Percentiles rank a stretch among this genome's conserved stretches.
Evolutionary conservation across 2,329 filamentous ascomycete genomes (phyloP).

Genomic region (Didymella pinodella): DNA sequence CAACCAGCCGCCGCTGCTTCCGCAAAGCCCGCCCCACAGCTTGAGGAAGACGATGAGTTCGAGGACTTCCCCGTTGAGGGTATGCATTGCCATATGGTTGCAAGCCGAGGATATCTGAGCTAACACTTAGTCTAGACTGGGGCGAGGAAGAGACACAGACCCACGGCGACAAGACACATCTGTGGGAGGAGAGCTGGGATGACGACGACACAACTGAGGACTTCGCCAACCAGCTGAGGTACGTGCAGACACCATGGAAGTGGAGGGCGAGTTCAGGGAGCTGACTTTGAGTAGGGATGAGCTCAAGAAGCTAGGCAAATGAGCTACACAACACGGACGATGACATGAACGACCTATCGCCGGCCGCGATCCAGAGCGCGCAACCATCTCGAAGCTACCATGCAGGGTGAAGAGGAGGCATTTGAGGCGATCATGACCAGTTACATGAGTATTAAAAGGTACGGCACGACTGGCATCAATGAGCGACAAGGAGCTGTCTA

Average conservation of each 20-base stretch:
- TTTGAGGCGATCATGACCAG: not conserved
- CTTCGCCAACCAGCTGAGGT: constrained; percentile 95
- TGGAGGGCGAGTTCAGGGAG: not conserved
- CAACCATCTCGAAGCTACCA: not conserved
- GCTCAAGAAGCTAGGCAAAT: constrained; percentile 89
- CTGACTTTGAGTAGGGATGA: constrained; percentile 70
- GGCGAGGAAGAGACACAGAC: constrained; percentile 87
- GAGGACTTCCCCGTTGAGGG: constrained; percentile 98
- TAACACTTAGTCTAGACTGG: constrained; percentile 70
- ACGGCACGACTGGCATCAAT: constrained; percentile 12
- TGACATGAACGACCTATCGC: constrained; percentile 9
- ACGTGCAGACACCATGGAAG: constrained; percentile 42
- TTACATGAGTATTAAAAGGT: constrained; percentile 20
- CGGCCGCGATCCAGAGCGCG: not conserved
- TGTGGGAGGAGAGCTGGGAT: constrained; percentile 99
- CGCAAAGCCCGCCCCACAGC: constrained; percentile 67
- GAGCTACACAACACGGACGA: constrained; percentile 15
- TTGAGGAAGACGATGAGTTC: constrained; percentile 98
- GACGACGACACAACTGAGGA: constrained; percentile 97
- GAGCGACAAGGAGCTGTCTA: constrained; percentile 28
- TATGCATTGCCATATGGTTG: constrained; percentile 51
- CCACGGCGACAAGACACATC: constrained; percentile 77
- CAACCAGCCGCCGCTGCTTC: constrained; percentile 26
- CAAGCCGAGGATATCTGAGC: not conserved
- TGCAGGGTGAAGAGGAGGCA: not conserved